Base-by-base conservation (phyloP, 1,284 basidiomycete species). In the Melampsora larici-populina region DNA sequence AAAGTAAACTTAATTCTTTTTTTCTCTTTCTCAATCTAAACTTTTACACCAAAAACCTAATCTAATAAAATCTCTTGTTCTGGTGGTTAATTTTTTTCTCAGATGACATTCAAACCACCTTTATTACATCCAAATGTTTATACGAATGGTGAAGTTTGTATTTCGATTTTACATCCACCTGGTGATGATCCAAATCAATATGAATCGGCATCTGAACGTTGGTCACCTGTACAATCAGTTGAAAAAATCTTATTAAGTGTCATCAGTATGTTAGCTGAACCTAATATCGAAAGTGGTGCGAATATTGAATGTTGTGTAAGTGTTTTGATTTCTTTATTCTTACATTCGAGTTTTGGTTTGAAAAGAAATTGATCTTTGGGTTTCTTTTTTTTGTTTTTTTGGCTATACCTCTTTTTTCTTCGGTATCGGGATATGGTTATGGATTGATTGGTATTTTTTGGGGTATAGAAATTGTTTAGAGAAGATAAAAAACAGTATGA, bases 191-290 rank as follows among this genome's bases (percentile, higher is more conserved):
- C 88, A 26, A 85, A 87, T 68, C 84, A 85, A 60, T 88, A 88
- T 83, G 97, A 99, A 84, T 90, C 91, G 79, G 94, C 96, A 0
- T 94, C 92, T 33, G 97, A 99, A 84, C 89, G 97, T 60, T 99
- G 97, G 97, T 95, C 92, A 79, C 97, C 97, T 21, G 95, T 99
- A 0, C 94, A 97, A 85, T 92, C 91, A 82, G 93, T 99, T 62
- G 93, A 99, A 86, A 97, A 97, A 84, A 97, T 99, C 79, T 79
- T 85, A 40, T 80, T 99, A 7, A 94, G 92, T 81, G 96, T 99
- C 26, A 90, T 99, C 80, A 96, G 93, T 75, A 98, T 99, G 96
- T 89, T 99, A n/a, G 95, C 97, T 80, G 91, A 99, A 86, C 97
- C 97, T n/a, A 99, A 99, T 85, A 88, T 98, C 73, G 97, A 99